Evolutionary conservation across 2,329 filamentous ascomycete genomes (phyloP).

Genomic region (Podosphaera fusca): DNA sequence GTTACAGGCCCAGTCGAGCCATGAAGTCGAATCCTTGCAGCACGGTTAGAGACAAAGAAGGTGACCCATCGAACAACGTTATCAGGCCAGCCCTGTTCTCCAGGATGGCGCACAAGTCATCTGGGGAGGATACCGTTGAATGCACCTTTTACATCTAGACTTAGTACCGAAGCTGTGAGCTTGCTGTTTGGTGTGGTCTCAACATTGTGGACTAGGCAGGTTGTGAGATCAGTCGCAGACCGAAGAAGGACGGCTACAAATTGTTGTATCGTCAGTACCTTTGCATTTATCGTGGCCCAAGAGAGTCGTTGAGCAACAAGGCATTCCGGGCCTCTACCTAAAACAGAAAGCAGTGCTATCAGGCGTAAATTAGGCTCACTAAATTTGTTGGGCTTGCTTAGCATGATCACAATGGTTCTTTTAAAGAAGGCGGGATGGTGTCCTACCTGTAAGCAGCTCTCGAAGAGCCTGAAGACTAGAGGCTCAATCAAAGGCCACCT

Average conservation of each 20-base stretch:
- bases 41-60: neutral
- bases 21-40: neutral
- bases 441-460: neutral
- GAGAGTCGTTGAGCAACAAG: no score
- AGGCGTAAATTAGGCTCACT: no score
- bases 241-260: neutral
- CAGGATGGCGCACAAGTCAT: neutral
- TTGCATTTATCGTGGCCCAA: no score
- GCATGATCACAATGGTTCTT: neutral
- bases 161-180: neutral
- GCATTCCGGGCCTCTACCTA: no score
- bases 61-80: neutral
- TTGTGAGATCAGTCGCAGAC: neutral
- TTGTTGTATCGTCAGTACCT: neutral
- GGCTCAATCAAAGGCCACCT: neutral
- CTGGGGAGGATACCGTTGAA: neutral
- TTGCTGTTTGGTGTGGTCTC: neutral
- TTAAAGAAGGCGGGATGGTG: neutral
- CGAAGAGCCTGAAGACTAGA: neutral
- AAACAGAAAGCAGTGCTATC: no score
- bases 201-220: neutral
- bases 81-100: neutral
- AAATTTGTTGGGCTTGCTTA: neutral
- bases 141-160: neutral
- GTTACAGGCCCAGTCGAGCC: neutral